Conservation (phyloP, 495 filamentous ascomycete species). For the Aeminium ludgeri region DNA sequence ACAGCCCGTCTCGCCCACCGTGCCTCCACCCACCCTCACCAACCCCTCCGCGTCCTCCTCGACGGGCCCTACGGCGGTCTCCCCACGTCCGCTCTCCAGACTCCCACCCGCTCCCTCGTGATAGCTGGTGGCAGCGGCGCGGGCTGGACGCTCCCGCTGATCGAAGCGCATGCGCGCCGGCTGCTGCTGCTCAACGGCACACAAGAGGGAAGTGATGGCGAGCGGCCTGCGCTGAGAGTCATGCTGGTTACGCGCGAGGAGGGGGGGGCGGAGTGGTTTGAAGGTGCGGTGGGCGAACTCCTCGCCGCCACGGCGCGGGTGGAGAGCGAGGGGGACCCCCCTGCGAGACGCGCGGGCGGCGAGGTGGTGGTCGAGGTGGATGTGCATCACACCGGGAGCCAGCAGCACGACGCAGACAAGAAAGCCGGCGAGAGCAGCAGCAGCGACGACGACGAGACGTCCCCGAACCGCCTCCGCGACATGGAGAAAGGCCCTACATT, state of each 20-base stretch:
- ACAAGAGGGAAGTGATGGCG: not conserved
- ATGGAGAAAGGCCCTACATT: not conserved
- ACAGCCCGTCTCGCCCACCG: slow-evolving; percentile 27
- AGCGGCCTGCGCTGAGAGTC: slow-evolving; percentile 6
- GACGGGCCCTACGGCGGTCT: slow-evolving; percentile 38
- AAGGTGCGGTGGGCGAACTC: slow-evolving; percentile 6
- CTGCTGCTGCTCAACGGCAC: not conserved
- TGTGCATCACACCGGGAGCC: slow-evolving; percentile 9
- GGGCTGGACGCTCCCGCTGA: slow-evolving; percentile 33
- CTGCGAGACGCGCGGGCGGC: no score
- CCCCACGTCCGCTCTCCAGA: slow-evolving; percentile 15
- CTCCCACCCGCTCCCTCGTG: slow-evolving; percentile 28
- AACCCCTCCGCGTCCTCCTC: slow-evolving; percentile 25
- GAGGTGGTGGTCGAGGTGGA: slow-evolving; percentile 6
- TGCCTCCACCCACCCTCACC: slow-evolving; percentile 21
- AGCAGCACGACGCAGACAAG: no score
- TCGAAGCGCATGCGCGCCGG: slow-evolving; percentile 15
- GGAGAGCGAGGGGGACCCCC: no score
- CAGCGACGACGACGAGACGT: not conserved
- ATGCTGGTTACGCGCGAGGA: slow-evolving; percentile 13
- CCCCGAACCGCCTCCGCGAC: not conserved
- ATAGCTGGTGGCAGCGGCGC: slow-evolving; percentile 40
- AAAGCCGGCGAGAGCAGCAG: no score
- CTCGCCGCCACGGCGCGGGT: not conserved
- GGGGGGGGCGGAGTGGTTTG: slow-evolving; percentile 10